Percentiles rank a stretch among this genome's conserved stretches.
These are phyloP conservation scores for Thymus quinquecostatus DNA, from an alignment of 257 asterid species.

Conservation along the genomic window DNA sequence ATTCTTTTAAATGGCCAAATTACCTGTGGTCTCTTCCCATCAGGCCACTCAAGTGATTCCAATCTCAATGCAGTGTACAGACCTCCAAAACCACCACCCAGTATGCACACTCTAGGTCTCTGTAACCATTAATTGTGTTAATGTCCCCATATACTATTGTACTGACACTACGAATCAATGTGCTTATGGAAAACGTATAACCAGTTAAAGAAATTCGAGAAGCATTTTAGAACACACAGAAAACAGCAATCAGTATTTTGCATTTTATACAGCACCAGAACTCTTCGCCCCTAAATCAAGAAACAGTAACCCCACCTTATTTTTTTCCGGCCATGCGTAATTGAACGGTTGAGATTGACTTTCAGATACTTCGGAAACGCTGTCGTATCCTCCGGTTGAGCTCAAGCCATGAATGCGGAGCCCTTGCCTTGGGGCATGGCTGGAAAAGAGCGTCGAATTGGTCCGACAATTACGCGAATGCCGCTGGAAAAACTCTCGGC, in stretches of 20 bases:
- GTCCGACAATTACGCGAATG: constrained; percentile 24
- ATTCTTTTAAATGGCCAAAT: neutral
- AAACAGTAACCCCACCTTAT: constrained; percentile 20
- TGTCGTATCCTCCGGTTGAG: constrained; percentile 37
- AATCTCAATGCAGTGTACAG: constrained; percentile 92
- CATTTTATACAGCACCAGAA: too few relatives aligned
- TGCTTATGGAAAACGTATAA: constrained; percentile 1
- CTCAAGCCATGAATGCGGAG: constrained; percentile 34
- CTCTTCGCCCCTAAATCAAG: too few relatives aligned
- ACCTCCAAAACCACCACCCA: constrained; percentile 99
- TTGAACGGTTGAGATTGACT: constrained; percentile 41
- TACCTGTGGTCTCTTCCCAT: constrained; percentile 95
- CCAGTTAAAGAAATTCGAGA: neutral
- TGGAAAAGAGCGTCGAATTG: constrained; percentile 34
- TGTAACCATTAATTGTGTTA: constrained; percentile 44
- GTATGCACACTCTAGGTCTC: constrained; percentile 95
- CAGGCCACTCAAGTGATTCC: constrained; percentile 95
- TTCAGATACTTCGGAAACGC: constrained; percentile 36
- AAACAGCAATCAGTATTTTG: too few relatives aligned
- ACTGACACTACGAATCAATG: constrained; percentile 2
- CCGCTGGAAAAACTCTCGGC: constrained; percentile 23
- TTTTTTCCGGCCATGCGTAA: constrained; percentile 64
- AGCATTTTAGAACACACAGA: neutral
- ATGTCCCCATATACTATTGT: neutral
- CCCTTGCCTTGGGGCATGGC: constrained; percentile 30